phyloP scores from a whole-genome alignment of 352 stramenopile genomes.

The Peronospora belbahrii region DNA sequence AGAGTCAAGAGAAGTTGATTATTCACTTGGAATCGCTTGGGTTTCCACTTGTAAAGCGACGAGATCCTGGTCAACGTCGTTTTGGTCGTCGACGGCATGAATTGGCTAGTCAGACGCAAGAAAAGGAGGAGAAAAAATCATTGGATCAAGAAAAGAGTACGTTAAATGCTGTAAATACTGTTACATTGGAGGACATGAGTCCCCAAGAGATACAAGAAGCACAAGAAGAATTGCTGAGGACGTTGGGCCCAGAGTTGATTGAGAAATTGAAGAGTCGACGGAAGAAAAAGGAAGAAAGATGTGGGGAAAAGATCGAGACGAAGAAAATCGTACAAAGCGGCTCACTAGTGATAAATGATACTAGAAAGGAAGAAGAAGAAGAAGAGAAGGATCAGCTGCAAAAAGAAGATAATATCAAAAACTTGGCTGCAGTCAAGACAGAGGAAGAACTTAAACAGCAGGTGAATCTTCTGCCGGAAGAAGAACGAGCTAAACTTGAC shows the following conservation, averaged over 20 bases:
- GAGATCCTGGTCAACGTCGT: slow-evolving; percentile 42
- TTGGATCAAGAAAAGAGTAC: slow-evolving; percentile 33
- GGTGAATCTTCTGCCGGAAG: slow-evolving; percentile 34
- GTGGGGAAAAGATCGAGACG: background rate
- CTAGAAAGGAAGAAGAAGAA: background rate
- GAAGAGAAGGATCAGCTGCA: slow-evolving; percentile 4
- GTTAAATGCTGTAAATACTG: slow-evolving; percentile 55
- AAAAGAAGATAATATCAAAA: slow-evolving; percentile 27
- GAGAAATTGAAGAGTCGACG: slow-evolving; percentile 51
- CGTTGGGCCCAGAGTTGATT: slow-evolving; percentile 55
- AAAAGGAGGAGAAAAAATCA: slow-evolving; percentile 5
- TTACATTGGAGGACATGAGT: slow-evolving; percentile 54
- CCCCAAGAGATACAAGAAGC: slow-evolving; percentile 57
- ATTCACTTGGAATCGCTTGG: slow-evolving; percentile 33
- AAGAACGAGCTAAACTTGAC: slow-evolving; percentile 70
- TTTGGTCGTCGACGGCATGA: slow-evolving; percentile 53
- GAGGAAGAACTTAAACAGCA: slow-evolving; percentile 55
- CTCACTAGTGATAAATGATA: slow-evolving; percentile 7
- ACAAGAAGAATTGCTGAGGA: slow-evolving; percentile 53
- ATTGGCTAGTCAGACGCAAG: background rate
- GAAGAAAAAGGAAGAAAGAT: slow-evolving; percentile 4
- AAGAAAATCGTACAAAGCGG: too few relatives aligned
- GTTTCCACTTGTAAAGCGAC: slow-evolving; percentile 50
- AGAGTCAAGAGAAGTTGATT: slow-evolving; percentile 29
- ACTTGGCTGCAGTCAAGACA: slow-evolving; percentile 44